A percentile compares a stretch with the other conserved stretches of the same genome.
Conservation (phyloP, 805 yeast species). For the Kuraishia piskuri region DNA sequence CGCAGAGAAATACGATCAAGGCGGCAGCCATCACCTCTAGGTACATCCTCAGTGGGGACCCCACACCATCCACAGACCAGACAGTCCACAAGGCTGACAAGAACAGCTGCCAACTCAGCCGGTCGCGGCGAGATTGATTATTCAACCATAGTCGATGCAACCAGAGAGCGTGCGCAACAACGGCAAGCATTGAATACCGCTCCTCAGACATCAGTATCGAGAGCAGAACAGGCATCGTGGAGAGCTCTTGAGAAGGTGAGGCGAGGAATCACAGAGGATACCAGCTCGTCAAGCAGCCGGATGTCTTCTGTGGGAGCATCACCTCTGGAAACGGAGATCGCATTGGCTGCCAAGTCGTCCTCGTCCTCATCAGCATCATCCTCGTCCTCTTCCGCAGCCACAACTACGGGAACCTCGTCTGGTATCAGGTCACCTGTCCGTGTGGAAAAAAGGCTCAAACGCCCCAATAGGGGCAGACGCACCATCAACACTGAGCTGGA, state of each 20-base stretch:
- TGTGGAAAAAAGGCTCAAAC: constrained; percentile 1
- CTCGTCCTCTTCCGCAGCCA: background rate
- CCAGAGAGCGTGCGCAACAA: constrained; percentile 8
- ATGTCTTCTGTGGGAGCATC: background rate
- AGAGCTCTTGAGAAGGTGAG: constrained; percentile 16
- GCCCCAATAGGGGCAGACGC: background rate
- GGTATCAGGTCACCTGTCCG: background rate
- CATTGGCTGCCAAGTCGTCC: background rate
- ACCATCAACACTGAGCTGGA: background rate
- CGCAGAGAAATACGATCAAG: constrained; percentile 14
- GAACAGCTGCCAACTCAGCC: background rate
- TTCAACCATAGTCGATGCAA: constrained; percentile 15
- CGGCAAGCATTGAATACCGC: constrained; percentile 1
- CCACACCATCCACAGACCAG: background rate
- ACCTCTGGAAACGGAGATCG: background rate
- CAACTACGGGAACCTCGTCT: background rate
- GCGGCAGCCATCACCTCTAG: constrained; percentile 11
- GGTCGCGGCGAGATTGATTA: constrained; percentile 8
- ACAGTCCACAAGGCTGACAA: background rate
- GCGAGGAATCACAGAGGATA: constrained; percentile 4
- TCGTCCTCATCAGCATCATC: background rate
- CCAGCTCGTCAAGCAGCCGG: background rate
- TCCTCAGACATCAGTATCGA: constrained; percentile 4
- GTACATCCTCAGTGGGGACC: constrained; percentile 10
- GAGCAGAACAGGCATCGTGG: constrained; percentile 20